phyloP scores from a whole-genome alignment of 768 basidiomycete species.

The Leccinum longicurvipes region DNA sequence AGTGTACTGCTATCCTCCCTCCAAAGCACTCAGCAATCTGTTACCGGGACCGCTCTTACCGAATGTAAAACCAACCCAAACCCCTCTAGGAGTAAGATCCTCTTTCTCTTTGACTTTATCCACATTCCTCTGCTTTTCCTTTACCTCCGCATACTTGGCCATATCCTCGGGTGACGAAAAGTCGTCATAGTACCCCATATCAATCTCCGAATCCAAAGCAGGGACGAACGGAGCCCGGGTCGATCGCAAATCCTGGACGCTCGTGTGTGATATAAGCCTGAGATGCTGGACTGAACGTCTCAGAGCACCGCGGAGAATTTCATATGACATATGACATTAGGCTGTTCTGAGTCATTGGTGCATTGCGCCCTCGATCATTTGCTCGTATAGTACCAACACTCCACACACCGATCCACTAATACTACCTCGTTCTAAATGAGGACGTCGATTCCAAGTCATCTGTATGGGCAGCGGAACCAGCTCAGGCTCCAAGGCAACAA shows the following conservation, averaged over 20 bases:
- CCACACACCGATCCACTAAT: too few species aligned
- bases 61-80: conserved; percentile 92
- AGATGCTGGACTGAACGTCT: not conserved
- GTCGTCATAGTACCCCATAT: conserved; percentile 94
- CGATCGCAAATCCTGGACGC: conserved; percentile 68
- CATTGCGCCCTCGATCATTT: too few species aligned
- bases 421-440: too few species aligned
- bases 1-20: conserved; percentile 43
- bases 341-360: too few species aligned
- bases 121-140: conserved; percentile 95
- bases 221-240: conserved; percentile 89
- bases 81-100: conserved; percentile 64
- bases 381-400: too few species aligned
- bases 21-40: conserved; percentile 23
- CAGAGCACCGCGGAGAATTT: too few species aligned
- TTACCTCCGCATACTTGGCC: conserved; percentile 98
- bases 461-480: too few species aligned
- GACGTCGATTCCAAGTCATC: too few species aligned
- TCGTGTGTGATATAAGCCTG: conserved; percentile 86
- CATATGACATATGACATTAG: too few species aligned
- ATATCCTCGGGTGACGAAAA: conserved; percentile 88
- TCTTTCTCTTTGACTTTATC: conserved; percentile 89
- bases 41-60: conserved; percentile 78
- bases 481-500: too few species aligned
- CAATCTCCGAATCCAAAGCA: conserved; percentile 88